Evolutionary conservation across 139 green algal genomes (phyloP).

Genomic region (Chlorella ohadii): DNA sequence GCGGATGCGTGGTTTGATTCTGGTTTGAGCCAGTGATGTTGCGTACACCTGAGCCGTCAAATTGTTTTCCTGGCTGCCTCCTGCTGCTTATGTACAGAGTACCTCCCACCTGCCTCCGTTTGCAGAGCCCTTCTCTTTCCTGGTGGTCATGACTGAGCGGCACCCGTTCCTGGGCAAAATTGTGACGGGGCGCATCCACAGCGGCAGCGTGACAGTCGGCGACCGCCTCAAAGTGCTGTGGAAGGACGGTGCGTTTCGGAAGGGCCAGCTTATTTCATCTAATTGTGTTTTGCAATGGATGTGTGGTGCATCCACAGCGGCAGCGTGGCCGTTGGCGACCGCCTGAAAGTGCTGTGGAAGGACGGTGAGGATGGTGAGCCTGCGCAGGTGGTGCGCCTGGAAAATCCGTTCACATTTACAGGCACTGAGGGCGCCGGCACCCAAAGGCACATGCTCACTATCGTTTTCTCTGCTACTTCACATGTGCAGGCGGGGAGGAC

Average conservation of each 20-base stretch:
- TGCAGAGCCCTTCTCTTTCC: conserved; percentile 49
- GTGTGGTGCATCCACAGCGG: conserved; percentile 79
- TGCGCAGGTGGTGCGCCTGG: no score
- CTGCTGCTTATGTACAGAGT: no score
- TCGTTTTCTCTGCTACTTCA: neutral
- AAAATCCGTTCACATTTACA: no score
- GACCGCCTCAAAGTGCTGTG: conserved; percentile 67
- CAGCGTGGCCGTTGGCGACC: conserved; percentile 66
- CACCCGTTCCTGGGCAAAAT: conserved; percentile 84
- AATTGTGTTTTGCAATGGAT: no score
- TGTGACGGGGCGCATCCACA: conserved; percentile 79
- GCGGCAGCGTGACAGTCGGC: conserved; percentile 65
- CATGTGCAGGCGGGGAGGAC: conserved; percentile 33
- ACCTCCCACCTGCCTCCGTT: no score
- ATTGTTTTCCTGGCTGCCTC: no score
- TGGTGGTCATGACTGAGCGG: conserved; percentile 89
- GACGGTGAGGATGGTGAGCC: conserved; percentile 20
- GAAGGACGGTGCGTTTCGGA: conserved; percentile 27
- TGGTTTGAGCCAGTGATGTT: no score
- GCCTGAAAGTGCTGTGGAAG: conserved; percentile 54
- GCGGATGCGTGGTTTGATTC: neutral
- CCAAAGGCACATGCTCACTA: no score
- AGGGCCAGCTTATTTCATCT: no score
- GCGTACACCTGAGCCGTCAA: no score
- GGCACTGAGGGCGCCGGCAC: no score